phyloP scores from a whole-genome alignment of 2,329 filamentous ascomycete species.

The Ambrosiella xylebori region DNA sequence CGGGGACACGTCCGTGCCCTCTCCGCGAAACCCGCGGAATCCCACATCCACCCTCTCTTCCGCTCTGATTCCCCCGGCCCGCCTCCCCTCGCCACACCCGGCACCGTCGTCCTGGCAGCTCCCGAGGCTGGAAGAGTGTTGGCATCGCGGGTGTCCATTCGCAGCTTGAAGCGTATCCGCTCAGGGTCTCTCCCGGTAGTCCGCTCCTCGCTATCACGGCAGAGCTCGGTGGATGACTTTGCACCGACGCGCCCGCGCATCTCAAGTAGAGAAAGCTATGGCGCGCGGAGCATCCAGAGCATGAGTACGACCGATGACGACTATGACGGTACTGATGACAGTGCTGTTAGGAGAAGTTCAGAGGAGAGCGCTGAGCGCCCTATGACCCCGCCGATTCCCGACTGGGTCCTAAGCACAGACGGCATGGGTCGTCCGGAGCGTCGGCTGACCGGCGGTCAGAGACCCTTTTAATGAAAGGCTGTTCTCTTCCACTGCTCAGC shows the following conservation, averaged over 20 bases:
- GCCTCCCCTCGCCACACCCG: constrained; percentile 46
- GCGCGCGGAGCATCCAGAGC: constrained; percentile 1
- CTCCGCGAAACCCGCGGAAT: constrained; percentile 30
- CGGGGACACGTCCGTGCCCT: constrained; percentile 2
- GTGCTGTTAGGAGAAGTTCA: not conserved
- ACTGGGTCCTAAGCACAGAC: constrained; percentile 41
- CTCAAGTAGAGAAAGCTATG: not conserved
- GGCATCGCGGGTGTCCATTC: constrained; percentile 33
- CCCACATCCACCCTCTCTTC: constrained; percentile 64
- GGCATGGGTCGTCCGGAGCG: constrained; percentile 21
- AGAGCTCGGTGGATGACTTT: constrained; percentile 34
- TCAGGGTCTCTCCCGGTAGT: constrained; percentile 35
- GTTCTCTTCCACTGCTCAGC: not conserved
- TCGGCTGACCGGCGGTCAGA: not conserved
- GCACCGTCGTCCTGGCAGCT: constrained; percentile 54
- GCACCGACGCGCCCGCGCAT: constrained; percentile 1
- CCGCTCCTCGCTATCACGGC: constrained; percentile 30
- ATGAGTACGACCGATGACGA: constrained; percentile 14
- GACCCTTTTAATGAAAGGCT: constrained; percentile 2
- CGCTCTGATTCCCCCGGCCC: constrained; percentile 53
- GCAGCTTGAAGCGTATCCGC: constrained; percentile 35
- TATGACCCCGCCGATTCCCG: constrained; percentile 43
- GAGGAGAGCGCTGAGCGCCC: constrained; percentile 23
- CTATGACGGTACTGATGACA: constrained; percentile 15
- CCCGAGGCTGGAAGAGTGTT: constrained; percentile 38